Percentiles rank a stretch among this genome's conserved stretches.
phyloP scores from a whole-genome alignment of 148 eudicot genomes.

The Chenopodium album region DNA sequence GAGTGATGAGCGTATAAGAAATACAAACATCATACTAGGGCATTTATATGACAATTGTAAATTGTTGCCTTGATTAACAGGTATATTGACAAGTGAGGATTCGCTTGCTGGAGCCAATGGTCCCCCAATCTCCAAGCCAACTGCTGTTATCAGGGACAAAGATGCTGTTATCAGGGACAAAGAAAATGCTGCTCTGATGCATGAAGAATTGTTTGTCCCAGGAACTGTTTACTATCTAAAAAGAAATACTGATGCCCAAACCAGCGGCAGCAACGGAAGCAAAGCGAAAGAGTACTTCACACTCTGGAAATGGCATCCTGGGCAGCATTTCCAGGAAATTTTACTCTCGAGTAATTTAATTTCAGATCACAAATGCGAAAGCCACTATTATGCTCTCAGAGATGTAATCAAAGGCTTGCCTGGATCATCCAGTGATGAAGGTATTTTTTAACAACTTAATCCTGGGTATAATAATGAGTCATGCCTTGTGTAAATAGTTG shows the following conservation, averaged over 20 bases:
- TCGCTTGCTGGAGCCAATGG: slow-evolving; percentile 14
- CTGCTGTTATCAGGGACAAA: slow-evolving; percentile 26
- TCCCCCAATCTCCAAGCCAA: slow-evolving; percentile 24
- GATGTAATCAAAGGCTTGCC: slow-evolving; percentile 81
- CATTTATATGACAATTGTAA: background rate
- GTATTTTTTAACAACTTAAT: slow-evolving; percentile 29
- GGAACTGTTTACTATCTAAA: slow-evolving; percentile 71
- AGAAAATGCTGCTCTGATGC: slow-evolving; percentile 19
- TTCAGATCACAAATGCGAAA: slow-evolving; percentile 79
- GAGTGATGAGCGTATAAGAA: background rate
- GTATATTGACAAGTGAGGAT: slow-evolving; percentile 27
- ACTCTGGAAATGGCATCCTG: slow-evolving; percentile 68
- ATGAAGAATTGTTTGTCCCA: slow-evolving; percentile 78
- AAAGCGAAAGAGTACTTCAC: slow-evolving; percentile 47
- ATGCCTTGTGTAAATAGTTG: slow-evolving; percentile 27
- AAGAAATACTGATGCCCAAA: slow-evolving; percentile 40
- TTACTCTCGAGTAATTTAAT: slow-evolving; percentile 64
- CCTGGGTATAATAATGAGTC: slow-evolving; percentile 9
- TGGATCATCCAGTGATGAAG: slow-evolving; percentile 34
- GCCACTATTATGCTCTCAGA: slow-evolving; percentile 72
- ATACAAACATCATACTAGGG: background rate
- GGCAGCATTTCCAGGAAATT: slow-evolving; percentile 75
- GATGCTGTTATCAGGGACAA: slow-evolving; percentile 29
- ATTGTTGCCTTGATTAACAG: slow-evolving; percentile 20
- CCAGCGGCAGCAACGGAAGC: slow-evolving; percentile 12